Base-by-base conservation (phyloP, 208 protist species). In the Trypanosoma platydactyli region DNA sequence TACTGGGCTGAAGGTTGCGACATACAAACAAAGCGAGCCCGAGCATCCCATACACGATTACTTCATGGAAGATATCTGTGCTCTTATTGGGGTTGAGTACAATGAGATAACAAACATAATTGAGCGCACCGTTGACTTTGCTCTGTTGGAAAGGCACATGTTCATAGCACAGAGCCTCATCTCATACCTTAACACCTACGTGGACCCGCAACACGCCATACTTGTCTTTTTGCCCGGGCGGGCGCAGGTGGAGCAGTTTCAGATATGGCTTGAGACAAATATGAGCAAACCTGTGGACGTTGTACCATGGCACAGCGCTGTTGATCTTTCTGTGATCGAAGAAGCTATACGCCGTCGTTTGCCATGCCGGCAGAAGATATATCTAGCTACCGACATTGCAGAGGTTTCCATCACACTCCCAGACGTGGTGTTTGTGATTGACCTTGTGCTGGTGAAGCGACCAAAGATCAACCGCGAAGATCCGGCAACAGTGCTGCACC, bases 381-480 rank as follows among this genome's bases (percentile, higher is more conserved):
- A 98, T 33, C 79, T 99, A 24, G 88, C 96, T 33, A 99, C 97
- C n/a, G 98, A 98, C 62, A 98, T 99, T 64, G 97, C 97, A 15
- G 97, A 99, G 77, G 98, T 96, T 1, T 97, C 88, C 40, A 95
- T 99, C 54, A 99, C 97, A 0, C 96, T 99, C 29, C 91, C 97
- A 64, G 94, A 96, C 56, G 88, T 99, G 71, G 80, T 89, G 27
- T 98, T 92, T 76, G 97, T 99, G 13, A 93, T 99, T 77, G 97
- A 99, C 77, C 82, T 84, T 53, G 95, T 97, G 18, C 77, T 97
- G 16, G 77, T 95, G 13, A 99, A 99, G 78, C 45, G 73, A 5
- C 77, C 77, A 27, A 71, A 80, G 48, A 79, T 83, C 25, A 76
- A 61, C 38, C 59, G 53, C 27, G 44, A 76, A 2, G 55, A 79